Evolutionary conservation across 2,329 filamentous ascomycete genomes (phyloP).

Genomic region (Diplodia intermedia): DNA sequence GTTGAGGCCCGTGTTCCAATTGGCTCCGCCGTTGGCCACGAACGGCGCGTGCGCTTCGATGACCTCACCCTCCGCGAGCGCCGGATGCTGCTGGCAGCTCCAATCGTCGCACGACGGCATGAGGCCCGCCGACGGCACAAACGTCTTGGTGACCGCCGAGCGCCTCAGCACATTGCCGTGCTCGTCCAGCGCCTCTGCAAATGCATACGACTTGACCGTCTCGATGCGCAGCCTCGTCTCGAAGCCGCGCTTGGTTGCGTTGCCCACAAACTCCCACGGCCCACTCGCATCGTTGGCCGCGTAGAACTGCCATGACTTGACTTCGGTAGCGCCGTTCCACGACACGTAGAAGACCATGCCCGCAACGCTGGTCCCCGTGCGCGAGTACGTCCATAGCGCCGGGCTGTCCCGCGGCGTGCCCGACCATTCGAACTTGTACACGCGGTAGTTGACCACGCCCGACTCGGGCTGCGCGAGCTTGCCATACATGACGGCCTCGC

Average conservation of each 20-base stretch:
- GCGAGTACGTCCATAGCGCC: conserved; percentile 34
- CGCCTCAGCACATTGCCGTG: conserved; percentile 39
- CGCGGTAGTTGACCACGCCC: conserved; percentile 61
- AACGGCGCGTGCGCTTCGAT: conserved; percentile 32
- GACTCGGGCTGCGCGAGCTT: conserved; percentile 50
- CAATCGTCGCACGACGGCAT: conserved; percentile 43
- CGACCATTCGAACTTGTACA: conserved; percentile 62
- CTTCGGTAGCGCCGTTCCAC: conserved; percentile 60
- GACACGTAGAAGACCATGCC: conserved; percentile 59
- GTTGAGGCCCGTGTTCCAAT: conserved; percentile 33
- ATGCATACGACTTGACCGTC: conserved; percentile 32
- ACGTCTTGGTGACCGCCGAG: conserved; percentile 46
- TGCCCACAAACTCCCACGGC: conserved; percentile 49
- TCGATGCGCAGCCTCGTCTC: conserved; percentile 45
- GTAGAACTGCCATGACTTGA: conserved; percentile 59
- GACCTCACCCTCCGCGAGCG: conserved; percentile 33
- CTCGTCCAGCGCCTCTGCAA: conserved; percentile 34
- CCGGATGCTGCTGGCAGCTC: conserved; percentile 39
- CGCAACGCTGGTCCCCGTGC: conserved; percentile 35
- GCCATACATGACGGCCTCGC: conserved; percentile 60
- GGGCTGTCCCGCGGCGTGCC: conserved; percentile 41
- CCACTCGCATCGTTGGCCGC: conserved; percentile 46
- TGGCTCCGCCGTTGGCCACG: conserved; percentile 31
- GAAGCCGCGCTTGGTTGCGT: conserved; percentile 52
- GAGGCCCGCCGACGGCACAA: conserved; percentile 44